phyloP scores from a whole-genome alignment of 768 basidiomycete species.

The Phlebiopsis gigantea region DNA sequence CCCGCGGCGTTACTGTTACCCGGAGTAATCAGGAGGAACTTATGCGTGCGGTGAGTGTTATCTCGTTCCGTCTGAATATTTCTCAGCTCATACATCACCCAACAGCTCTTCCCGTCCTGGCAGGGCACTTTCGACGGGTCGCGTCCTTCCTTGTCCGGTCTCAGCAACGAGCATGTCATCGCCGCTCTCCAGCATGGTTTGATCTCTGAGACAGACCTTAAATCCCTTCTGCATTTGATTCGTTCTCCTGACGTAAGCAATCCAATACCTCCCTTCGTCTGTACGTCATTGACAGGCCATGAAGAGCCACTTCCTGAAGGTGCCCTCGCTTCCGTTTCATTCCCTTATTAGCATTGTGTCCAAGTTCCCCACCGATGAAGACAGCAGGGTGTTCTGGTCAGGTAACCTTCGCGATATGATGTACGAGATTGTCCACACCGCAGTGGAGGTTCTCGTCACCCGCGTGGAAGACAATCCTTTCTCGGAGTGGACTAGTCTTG shows the following conservation, averaged over 20 bases:
- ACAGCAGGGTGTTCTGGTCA: slow-evolving; percentile 75
- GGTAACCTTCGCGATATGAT: slow-evolving; percentile 54
- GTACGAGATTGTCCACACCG: slow-evolving; percentile 36
- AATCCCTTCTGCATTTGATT: slow-evolving; percentile 62
- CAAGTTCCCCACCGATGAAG: slow-evolving; percentile 75
- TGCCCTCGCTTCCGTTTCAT: slow-evolving; percentile 76
- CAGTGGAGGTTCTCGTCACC: slow-evolving; percentile 54
- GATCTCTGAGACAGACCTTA: slow-evolving; percentile 62
- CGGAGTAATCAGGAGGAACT: slow-evolving; percentile 75
- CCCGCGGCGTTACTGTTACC: slow-evolving; percentile 81
- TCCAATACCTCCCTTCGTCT: neutral
- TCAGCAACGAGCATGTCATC: slow-evolving; percentile 53
- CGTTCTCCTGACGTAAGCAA: slow-evolving; percentile 67
- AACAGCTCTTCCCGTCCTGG: slow-evolving; percentile 77
- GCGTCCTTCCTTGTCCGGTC: slow-evolving; percentile 60
- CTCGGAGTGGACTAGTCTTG: slow-evolving; percentile 35
- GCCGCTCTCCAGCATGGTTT: slow-evolving; percentile 60
- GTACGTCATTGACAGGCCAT: neutral
- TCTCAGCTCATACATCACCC: neutral
- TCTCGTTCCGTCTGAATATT: neutral
- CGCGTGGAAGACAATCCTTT: slow-evolving; percentile 35
- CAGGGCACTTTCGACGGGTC: slow-evolving; percentile 67
- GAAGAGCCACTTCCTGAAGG: slow-evolving; percentile 84
- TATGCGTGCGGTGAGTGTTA: slow-evolving; percentile 62
- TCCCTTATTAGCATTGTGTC: slow-evolving; percentile 67